These are phyloP conservation scores for Populus alba DNA, from an alignment of 345 rosid genomes.

Conservation along the genomic window DNA sequence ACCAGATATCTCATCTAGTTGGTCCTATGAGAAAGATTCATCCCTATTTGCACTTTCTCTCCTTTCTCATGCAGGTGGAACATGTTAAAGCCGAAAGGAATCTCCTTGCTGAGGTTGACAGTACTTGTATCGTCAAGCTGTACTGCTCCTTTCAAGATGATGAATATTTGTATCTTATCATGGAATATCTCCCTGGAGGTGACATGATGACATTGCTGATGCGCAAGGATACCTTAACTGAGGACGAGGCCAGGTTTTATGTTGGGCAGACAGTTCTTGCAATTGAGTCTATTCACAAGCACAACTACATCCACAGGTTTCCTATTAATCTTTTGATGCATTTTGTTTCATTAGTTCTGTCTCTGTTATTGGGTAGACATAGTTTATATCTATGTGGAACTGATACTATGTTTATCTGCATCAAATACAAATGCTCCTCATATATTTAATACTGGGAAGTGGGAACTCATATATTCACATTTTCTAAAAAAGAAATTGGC, in stretches of 20 bases:
- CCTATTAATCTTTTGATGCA: background rate
- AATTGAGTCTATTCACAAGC: slow-evolving; percentile 59
- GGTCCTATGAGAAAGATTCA: too few relatives aligned
- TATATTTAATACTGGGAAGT: too few relatives aligned
- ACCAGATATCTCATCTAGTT: too few relatives aligned
- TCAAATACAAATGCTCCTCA: too few relatives aligned
- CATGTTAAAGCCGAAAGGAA: slow-evolving; percentile 72
- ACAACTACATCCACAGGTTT: slow-evolving; percentile 56
- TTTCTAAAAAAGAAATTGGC: too few relatives aligned
- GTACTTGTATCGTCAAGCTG: slow-evolving; percentile 54
- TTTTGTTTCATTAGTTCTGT: too few relatives aligned
- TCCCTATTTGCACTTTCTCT: too few relatives aligned
- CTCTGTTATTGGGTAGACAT: too few relatives aligned
- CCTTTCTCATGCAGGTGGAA: slow-evolving; percentile 41
- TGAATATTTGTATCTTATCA: slow-evolving; percentile 50
- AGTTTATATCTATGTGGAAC: too few relatives aligned
- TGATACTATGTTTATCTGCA: too few relatives aligned
- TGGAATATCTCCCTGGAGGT: slow-evolving; percentile 67
- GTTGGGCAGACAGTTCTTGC: slow-evolving; percentile 57
- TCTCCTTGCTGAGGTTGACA: slow-evolving; percentile 67
- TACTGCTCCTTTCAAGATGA: slow-evolving; percentile 62
- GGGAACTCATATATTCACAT: too few relatives aligned
- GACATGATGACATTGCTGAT: slow-evolving; percentile 60
- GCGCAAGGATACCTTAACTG: slow-evolving; percentile 55
- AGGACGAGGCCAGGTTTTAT: slow-evolving; percentile 54